Evolutionary conservation across 768 basidiomycete genomes (phyloP), one percentile per base, ranked within the genome.

Genomic region (Albatrellus ellisii): DNA sequence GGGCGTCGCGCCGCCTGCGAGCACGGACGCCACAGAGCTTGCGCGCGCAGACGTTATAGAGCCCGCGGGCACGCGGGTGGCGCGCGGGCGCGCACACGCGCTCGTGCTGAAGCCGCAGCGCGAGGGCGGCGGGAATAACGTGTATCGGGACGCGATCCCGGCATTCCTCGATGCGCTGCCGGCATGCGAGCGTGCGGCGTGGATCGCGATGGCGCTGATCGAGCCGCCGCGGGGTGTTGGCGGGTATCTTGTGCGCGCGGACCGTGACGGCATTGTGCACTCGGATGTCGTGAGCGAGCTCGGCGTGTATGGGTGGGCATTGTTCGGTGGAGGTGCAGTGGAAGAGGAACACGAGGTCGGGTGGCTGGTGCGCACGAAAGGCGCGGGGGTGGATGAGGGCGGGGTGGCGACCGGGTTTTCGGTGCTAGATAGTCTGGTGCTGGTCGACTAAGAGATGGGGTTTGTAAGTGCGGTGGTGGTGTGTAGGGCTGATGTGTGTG

Each of bases 121-220:
- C n/a, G 94, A 99, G 64, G 94, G 94, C 2, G 94, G 94, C 1
- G 94, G 94, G 6, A 95, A 97, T 53, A 99, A 99, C 52, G 72
- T 98, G 20, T 98, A 97, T 62, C 83, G 84, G 46, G 65, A 64
- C 2, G 76, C 78, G 36, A 94, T 97, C 37, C 86, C 85, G 0
- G 48, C 64, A 0, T 90, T 89, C 60, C 64, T 99, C 2, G 74
- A 79, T 11, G 54, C 54, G 5, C 64, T 97, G 2, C 70, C 72
- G 0, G 58, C 52, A 1, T 54, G 64, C 41, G 84, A 86, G 53
- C 71, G 79, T 6, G 70, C 75, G 48, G 90, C 85, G 2, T 99
- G 94, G 86, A 90, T 97, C 41, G 84, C 92, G 25, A 97, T 98
- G 94, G 79, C 83, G 46, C 64, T 98, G 51, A 99, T 99, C 47